Evolutionary conservation across 768 basidiomycete genomes (phyloP), one percentile per base, ranked within the genome.

Genomic region (Clathrus columnatus): DNA sequence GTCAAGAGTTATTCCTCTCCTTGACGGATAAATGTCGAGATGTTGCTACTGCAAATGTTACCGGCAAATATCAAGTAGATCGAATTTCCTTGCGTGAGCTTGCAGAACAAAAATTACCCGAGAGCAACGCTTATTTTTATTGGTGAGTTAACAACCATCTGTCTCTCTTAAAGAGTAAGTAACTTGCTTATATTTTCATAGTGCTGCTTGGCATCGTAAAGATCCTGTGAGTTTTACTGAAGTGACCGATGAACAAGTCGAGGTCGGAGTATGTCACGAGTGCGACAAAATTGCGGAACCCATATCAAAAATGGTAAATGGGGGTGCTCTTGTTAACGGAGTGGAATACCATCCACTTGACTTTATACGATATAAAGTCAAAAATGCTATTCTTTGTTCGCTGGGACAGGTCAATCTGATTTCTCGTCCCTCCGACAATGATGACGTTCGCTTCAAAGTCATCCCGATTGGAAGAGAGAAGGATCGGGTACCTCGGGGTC

Each of bases 1-100:
- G 78, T 0, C 81, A 81, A 53, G 87, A 91, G 60, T 63, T 91
- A 0, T 88, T 84, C 63, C 65, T 85, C 4, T 75, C 75, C 26
- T n/a, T 55, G 28, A 45, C 54, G 28, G 67, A 81, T 1, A 62
- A 75, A 0, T 91, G 88, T 58, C 74, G 73, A 45, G 60, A 70
- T 8, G 61, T 77, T 16, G 57, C 67, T 3, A 56, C 81, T 26
- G 58, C 64, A 4, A 57, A 64, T 1, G 70, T 87, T 42, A 65
- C 79, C 0, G 78, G 70, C 2, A 84, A 79, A 61, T 48, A 24
- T 32, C 14, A 48, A 20, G 54, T 55, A 20, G 26, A 27, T 4
- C 27, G 28, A 27, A 47, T 55, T 8, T 48, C 54, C 7, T 28
- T 55, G 8, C 27, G n/a, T 20, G 26, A 55, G 29, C 26, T 20